A percentile compares a stretch with the other conserved stretches of the same genome.
Conservation (phyloP, 148 eudicot species). For the Cornus florida region DNA sequence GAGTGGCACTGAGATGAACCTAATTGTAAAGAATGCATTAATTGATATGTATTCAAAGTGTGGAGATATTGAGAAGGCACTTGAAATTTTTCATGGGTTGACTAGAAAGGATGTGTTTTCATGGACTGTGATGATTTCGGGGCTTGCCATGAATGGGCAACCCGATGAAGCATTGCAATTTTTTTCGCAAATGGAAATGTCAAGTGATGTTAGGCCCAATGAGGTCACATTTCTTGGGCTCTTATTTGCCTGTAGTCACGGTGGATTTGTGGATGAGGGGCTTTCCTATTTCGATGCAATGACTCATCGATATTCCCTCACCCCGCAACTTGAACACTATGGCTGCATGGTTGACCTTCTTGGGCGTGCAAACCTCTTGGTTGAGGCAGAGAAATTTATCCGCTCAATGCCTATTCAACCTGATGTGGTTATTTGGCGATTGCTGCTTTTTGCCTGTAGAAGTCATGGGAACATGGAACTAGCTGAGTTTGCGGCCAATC, state of each 20-base stretch:
- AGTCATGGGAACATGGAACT: background rate
- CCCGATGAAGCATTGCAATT: background rate
- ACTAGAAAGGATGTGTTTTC: background rate
- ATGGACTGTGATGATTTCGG: background rate
- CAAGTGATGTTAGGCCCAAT: background rate
- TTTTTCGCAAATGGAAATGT: background rate
- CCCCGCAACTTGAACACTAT: background rate
- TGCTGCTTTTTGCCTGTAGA: background rate
- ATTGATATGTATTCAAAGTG: background rate
- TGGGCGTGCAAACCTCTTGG: background rate
- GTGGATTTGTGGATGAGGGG: background rate
- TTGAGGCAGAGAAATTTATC: background rate
- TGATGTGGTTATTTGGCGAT: background rate
- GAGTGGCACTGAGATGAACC: background rate
- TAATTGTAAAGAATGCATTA: background rate
- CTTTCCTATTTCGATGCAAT: background rate
- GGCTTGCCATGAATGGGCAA: background rate
- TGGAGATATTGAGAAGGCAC: background rate
- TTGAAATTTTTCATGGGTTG: background rate
- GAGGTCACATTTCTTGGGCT: slow-evolving; percentile 3
- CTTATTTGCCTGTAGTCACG: background rate
- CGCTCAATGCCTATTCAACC: background rate
- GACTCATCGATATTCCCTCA: background rate
- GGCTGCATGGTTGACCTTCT: slow-evolving; percentile 1
- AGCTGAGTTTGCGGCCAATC: background rate